phyloP scores from a whole-genome alignment of 371 early-diverging fungal species.

The Mortierella sp. region DNA sequence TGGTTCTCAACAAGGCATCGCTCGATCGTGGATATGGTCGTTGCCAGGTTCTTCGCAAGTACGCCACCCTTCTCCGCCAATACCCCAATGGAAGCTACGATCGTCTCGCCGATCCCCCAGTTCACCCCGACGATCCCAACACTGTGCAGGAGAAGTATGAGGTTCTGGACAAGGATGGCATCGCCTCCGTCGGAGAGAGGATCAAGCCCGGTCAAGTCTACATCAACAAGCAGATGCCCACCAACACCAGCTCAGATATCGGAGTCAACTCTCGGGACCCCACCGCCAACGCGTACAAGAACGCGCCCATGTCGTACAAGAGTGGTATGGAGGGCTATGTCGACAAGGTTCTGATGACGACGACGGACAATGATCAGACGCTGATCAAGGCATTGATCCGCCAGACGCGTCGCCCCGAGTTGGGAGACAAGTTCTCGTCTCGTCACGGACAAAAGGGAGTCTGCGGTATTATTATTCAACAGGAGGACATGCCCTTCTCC shows the following conservation, averaged over 20 bases:
- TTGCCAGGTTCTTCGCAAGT: slow-evolving; percentile 96
- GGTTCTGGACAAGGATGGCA: slow-evolving; percentile 88
- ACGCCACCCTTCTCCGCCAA: slow-evolving; percentile 80
- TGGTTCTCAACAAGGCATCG: slow-evolving; percentile 98
- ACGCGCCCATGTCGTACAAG: slow-evolving; percentile 89
- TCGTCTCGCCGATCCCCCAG: slow-evolving; percentile 84
- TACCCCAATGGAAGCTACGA: slow-evolving; percentile 94
- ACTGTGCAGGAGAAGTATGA: slow-evolving; percentile 68
- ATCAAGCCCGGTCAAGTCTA: slow-evolving; percentile 81
- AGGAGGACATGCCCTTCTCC: slow-evolving; percentile 99
- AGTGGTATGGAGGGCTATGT: slow-evolving; percentile 87
- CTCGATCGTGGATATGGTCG: slow-evolving; percentile 99
- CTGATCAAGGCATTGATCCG: slow-evolving; percentile 96
- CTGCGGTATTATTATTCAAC: slow-evolving; percentile 96
- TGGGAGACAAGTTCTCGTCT: slow-evolving; percentile 99
- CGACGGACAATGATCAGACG: slow-evolving; percentile 94
- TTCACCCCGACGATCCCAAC: slow-evolving; percentile 55
- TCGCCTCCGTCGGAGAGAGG: slow-evolving; percentile 91
- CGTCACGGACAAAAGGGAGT: slow-evolving; percentile 99
- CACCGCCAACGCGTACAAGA: slow-evolving; percentile 73
- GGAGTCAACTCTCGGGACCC: slow-evolving; percentile 63
- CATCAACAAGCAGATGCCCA: slow-evolving; percentile 92
- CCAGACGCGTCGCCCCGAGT: slow-evolving; percentile 98
- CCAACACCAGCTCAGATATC: slow-evolving; percentile 74
- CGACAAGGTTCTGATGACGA: slow-evolving; percentile 94